Evolutionary conservation across 2,329 filamentous ascomycete species (phyloP).

Genomic region (Diplodia intermedia): DNA sequence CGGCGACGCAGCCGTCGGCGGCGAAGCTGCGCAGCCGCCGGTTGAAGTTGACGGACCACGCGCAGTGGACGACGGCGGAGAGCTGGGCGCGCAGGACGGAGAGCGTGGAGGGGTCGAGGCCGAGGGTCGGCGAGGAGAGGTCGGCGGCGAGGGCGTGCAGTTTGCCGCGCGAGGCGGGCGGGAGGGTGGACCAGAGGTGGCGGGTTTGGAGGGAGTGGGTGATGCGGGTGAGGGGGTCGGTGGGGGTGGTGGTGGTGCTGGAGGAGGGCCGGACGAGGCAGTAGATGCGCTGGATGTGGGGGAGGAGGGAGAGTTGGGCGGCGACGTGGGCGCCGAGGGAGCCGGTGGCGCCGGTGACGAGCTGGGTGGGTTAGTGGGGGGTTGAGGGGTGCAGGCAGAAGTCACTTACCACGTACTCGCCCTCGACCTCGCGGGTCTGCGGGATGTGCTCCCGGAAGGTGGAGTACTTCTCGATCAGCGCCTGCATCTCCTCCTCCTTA

Average conservation of each 20-base stretch:
- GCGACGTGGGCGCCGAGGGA: conserved; percentile 68
- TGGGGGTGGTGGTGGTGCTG: conserved; percentile 31
- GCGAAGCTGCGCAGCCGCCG: conserved; percentile 60
- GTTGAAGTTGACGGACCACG: conserved; percentile 66
- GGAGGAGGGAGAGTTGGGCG: conserved; percentile 42
- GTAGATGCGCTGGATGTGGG: conserved; percentile 53
- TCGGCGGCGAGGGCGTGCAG: conserved; percentile 50
- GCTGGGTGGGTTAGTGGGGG: conserved; percentile 25
- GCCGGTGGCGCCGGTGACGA: conserved; percentile 69
- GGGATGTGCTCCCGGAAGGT: conserved; percentile 44
- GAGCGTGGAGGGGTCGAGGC: conserved; percentile 43
- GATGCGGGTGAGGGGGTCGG: conserved; percentile 46
- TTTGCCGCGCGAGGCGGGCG: conserved; percentile 39
- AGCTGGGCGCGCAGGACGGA: conserved; percentile 40
- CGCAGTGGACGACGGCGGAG: conserved; percentile 58
- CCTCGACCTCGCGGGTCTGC: conserved; percentile 25
- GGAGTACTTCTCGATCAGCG: conserved; percentile 56
- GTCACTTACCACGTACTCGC: conserved; percentile 35
- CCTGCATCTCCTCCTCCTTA: conserved; percentile 54
- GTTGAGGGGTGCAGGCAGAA: conserved; percentile 34
- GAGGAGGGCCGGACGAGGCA: conserved; percentile 59
- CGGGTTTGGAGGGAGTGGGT: conserved; percentile 47
- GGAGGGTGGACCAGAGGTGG: conserved; percentile 42
- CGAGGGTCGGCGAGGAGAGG: conserved; percentile 51
- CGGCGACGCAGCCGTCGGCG: conserved; percentile 50